Percentiles rank a stretch among this genome's conserved stretches.
Conservation (phyloP, 345 rosid genomes). For the Brassica incana region DNA sequence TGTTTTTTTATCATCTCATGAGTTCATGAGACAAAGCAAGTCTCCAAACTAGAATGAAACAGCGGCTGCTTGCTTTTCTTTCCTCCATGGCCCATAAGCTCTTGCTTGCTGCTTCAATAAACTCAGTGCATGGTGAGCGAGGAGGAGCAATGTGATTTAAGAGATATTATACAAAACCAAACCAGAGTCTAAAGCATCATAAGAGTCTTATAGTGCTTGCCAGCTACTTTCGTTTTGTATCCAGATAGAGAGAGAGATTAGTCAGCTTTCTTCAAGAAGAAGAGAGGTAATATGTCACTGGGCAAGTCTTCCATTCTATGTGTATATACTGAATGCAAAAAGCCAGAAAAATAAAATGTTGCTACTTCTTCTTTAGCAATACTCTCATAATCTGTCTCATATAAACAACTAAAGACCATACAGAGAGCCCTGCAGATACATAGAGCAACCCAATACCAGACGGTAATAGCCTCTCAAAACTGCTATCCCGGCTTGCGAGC, state of each 20-base stretch:
- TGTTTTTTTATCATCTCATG: neutral
- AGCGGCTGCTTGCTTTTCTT: slow-evolving; percentile 11
- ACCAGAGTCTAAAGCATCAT: slow-evolving; percentile 30
- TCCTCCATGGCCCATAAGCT: slow-evolving; percentile 5
- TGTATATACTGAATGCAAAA: slow-evolving; percentile 35
- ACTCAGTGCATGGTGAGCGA: neutral
- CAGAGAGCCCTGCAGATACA: slow-evolving; percentile 86
- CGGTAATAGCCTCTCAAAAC: slow-evolving; percentile 61
- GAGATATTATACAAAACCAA: slow-evolving; percentile 36
- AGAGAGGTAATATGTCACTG: slow-evolving; percentile 24
- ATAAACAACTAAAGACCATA: slow-evolving; percentile 88
- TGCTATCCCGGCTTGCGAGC: slow-evolving; percentile 80
- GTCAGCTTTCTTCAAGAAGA: slow-evolving; percentile 35
- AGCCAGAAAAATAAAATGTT: slow-evolving; percentile 1
- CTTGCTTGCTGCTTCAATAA: slow-evolving; percentile 26
- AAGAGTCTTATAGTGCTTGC: slow-evolving; percentile 35
- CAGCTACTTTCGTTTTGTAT: slow-evolving; percentile 28
- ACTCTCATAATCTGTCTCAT: slow-evolving; percentile 81
- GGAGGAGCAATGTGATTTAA: slow-evolving; percentile 17
- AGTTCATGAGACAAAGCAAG: slow-evolving; percentile 7
- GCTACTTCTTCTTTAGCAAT: slow-evolving; percentile 58
- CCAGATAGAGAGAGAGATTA: slow-evolving; percentile 15
- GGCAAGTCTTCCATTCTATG: slow-evolving; percentile 35
- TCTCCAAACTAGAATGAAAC: slow-evolving; percentile 16
- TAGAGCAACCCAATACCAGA: slow-evolving; percentile 81